Conservation (phyloP, 768 basidiomycete species). For the Termitomyces sp. region DNA sequence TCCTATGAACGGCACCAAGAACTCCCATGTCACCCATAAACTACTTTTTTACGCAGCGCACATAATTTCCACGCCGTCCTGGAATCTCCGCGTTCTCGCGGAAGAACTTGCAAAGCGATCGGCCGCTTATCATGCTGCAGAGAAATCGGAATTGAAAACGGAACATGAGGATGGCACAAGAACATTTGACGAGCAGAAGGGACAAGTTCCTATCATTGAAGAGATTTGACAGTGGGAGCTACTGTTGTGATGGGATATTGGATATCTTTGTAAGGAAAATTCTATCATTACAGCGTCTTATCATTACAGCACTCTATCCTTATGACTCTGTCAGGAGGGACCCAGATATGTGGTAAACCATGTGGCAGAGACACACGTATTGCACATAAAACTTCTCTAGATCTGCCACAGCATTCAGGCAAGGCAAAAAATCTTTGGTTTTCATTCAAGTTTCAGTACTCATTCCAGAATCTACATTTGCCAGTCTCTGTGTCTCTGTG, state of each 20-base stretch:
- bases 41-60: constrained; percentile 68
- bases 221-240: constrained; percentile 1
- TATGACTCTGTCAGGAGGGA: not conserved
- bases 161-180: not conserved
- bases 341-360: not conserved
- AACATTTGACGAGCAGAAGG: not conserved
- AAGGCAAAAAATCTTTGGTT: not conserved
- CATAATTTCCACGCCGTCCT: constrained; percentile 42
- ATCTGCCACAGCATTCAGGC: not conserved
- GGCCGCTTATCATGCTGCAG: constrained; percentile 16
- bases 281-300: too few species aligned
- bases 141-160: not conserved
- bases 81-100: constrained; percentile 33
- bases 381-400: not conserved
- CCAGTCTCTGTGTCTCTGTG: not conserved
- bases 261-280: not conserved
- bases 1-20: constrained; percentile 3
- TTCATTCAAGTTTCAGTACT: not conserved
- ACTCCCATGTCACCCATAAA: constrained; percentile 50
- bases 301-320: not conserved
- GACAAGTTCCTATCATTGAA: constrained; percentile 5
- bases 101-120: constrained; percentile 31
- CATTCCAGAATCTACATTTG: not conserved
- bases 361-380: not conserved
- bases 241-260: too few species aligned